phyloP scores from a whole-genome alignment of 805 yeast genomes.

The Candida tammaniensis region DNA sequence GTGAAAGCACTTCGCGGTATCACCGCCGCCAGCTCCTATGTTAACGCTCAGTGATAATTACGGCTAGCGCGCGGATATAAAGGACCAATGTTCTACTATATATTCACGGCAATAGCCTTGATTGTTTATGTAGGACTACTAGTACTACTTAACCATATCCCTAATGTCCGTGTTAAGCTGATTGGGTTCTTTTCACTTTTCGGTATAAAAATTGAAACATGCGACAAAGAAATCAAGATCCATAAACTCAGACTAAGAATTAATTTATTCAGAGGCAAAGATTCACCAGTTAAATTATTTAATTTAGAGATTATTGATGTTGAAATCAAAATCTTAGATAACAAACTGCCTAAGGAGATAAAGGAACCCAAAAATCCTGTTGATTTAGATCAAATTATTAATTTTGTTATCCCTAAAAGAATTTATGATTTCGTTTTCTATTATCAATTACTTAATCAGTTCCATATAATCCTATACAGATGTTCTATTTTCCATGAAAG shows the following conservation, averaged over 20 bases:
- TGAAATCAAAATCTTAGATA: constrained; percentile 4
- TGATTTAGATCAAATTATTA: constrained; percentile 9
- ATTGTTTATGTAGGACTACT: constrained; percentile 18
- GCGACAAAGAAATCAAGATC: constrained; percentile 15
- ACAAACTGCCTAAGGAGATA: neutral
- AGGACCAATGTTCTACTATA: too few relatives aligned
- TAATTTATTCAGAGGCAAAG: constrained; percentile 19
- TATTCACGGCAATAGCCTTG: neutral
- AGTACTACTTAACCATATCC: constrained; percentile 22
- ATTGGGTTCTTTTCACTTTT: constrained; percentile 30
- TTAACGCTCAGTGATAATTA: too few relatives aligned
- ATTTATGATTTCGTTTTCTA: constrained; percentile 18
- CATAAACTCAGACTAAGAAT: constrained; percentile 19
- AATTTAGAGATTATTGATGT: constrained; percentile 24
- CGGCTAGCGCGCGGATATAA: too few relatives aligned
- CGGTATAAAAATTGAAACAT: constrained; percentile 21
- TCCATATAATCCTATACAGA: constrained; percentile 22
- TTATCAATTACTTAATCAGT: constrained; percentile 20
- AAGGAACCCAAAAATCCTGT: neutral
- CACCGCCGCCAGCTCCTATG: too few relatives aligned
- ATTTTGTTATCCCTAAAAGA: constrained; percentile 17
- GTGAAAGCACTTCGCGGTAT: too few relatives aligned
- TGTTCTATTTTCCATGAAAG: constrained; percentile 11
- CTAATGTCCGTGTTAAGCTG: constrained; percentile 23
- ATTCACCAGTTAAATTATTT: constrained; percentile 25